Percentiles rank a stretch among this genome's conserved stretches.
Evolutionary conservation across 352 stramenopile genomes (phyloP).

Genomic region (Phytopythium ostracodes): DNA sequence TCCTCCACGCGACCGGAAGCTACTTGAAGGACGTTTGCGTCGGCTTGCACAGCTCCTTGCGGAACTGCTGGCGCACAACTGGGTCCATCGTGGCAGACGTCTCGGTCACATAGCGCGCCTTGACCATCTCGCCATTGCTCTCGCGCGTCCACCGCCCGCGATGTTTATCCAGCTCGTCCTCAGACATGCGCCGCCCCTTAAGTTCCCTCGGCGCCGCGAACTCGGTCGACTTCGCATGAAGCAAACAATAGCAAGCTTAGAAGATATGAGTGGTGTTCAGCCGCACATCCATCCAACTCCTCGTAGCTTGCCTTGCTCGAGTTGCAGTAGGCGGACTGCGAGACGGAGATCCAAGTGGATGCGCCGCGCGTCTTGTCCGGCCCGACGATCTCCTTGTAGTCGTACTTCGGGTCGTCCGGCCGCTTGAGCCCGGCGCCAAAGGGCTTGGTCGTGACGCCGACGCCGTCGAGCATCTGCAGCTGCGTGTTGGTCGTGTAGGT

Average conservation of each 20-base stretch:
- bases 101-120: conserved; percentile 60
- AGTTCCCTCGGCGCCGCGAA: conserved; percentile 63
- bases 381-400: conserved; percentile 63
- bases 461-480: conserved; percentile 54
- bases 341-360: conserved; percentile 51
- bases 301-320: conserved; percentile 24
- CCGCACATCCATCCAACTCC: not conserved
- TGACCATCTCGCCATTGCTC: conserved; percentile 35
- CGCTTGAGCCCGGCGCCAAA: conserved; percentile 53
- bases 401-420: conserved; percentile 52
- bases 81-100: conserved; percentile 35
- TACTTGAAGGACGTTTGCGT: conserved; percentile 52
- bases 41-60: conserved; percentile 55
- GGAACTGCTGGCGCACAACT: conserved; percentile 45
- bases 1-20: not conserved
- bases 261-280: not conserved
- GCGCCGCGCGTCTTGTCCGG: conserved; percentile 52
- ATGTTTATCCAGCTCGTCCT: conserved; percentile 53
- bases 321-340: conserved; percentile 54
- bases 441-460: conserved; percentile 18
- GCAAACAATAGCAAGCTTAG: not conserved
- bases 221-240: conserved; percentile 29
- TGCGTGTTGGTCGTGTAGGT: conserved; percentile 55
- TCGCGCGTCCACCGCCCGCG: conserved; percentile 64
- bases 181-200: conserved; percentile 34